Conservation (phyloP, 306 rosid genomes). For the Vicia villosa region DNA sequence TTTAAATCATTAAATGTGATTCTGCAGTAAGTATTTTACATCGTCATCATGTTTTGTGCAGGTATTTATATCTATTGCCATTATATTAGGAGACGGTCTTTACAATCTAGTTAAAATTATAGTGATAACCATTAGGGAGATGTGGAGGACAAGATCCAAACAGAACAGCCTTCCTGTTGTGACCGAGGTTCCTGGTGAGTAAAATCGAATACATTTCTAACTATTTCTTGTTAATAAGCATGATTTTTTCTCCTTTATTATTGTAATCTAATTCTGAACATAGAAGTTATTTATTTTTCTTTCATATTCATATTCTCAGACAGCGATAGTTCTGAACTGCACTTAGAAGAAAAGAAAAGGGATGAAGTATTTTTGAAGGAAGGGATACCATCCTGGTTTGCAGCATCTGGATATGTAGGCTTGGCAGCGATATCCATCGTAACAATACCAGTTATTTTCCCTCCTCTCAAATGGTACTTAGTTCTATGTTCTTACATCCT, state of each 20-base stretch:
- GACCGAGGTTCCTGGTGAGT: conserved; percentile 61
- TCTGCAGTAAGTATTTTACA: conserved; percentile 10
- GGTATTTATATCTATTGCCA: conserved; percentile 56
- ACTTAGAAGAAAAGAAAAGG: conserved; percentile 58
- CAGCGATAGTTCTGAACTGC: conserved; percentile 49
- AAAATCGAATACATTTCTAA: conserved; percentile 5
- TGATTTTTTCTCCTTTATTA: neutral
- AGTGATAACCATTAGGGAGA: conserved; percentile 61
- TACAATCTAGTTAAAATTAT: conserved; percentile 82
- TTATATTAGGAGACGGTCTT: conserved; percentile 90
- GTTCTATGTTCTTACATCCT: conserved; percentile 78
- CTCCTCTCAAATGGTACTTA: conserved; percentile 93
- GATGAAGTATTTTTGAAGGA: conserved; percentile 79
- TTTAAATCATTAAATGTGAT: conserved; percentile 18
- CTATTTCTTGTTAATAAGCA: conserved; percentile 13
- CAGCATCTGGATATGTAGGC: conserved; percentile 82
- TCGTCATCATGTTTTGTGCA: conserved; percentile 32
- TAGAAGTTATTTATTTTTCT: conserved; percentile 17
- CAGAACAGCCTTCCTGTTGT: conserved; percentile 64
- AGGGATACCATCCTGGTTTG: conserved; percentile 81
- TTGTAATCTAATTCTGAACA: conserved; percentile 5
- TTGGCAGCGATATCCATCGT: conserved; percentile 72
- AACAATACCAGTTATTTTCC: conserved; percentile 80
- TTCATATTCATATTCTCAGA: conserved; percentile 51
- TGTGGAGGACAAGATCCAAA: conserved; percentile 57